Conservation (phyloP, 129 eudicot genomes). For the Solidago caesia region DNA sequence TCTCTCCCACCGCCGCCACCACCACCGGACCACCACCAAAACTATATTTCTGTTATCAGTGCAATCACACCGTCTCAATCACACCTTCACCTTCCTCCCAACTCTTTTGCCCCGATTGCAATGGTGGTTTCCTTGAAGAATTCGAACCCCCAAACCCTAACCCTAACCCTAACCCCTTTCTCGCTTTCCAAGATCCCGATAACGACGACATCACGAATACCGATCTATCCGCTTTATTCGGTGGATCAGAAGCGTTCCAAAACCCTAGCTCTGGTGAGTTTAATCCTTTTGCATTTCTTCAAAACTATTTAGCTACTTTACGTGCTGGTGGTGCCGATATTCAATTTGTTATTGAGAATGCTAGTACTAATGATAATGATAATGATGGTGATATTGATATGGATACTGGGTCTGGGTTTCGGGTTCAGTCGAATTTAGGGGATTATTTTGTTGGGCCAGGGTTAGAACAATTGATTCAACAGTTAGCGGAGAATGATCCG, state of each 20-base stretch:
- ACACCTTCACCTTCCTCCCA: constrained; percentile 42
- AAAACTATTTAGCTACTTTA: constrained; percentile 47
- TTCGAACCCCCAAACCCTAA: constrained; percentile 40
- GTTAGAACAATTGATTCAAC: constrained; percentile 79
- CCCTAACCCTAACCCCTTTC: constrained; percentile 35
- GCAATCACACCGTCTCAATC: constrained; percentile 59
- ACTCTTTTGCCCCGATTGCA: constrained; percentile 71
- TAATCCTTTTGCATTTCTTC: constrained; percentile 64
- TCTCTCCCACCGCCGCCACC: constrained; percentile 2
- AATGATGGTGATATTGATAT: background rate
- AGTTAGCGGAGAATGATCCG: constrained; percentile 87
- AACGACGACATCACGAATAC: constrained; percentile 18
- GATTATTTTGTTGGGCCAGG: constrained; percentile 85
- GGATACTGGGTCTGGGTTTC: constrained; percentile 8
- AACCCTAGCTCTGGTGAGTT: constrained; percentile 40
- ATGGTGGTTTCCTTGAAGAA: constrained; percentile 82
- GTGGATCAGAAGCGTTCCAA: constrained; percentile 12
- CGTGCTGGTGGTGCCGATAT: constrained; percentile 70
- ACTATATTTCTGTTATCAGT: constrained; percentile 67
- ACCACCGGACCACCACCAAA: constrained; percentile 22
- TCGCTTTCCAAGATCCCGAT: constrained; percentile 8
- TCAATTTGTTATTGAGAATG: constrained; percentile 66
- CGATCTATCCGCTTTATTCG: constrained; percentile 31
- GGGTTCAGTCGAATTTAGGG: constrained; percentile 43
- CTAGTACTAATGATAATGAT: background rate